phyloP scores from a whole-genome alignment of 305 asterid species.

The Ilex paraguariensis region DNA sequence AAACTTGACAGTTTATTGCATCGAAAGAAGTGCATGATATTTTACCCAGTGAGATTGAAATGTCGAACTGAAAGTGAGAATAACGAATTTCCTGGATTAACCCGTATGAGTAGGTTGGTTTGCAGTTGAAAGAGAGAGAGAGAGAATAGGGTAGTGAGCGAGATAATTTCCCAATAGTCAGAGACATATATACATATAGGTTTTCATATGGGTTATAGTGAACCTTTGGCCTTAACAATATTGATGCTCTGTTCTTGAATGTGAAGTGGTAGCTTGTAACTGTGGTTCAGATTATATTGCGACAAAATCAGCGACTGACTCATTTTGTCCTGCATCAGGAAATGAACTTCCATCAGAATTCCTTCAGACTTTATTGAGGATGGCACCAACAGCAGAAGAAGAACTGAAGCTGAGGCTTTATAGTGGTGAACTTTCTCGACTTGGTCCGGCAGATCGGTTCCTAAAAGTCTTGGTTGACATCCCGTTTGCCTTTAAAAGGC shows the following conservation, averaged over 20 bases:
- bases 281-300: conserved; percentile 7
- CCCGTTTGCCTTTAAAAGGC: conserved; percentile 86
- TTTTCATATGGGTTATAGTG: no score
- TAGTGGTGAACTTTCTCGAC: conserved; percentile 70
- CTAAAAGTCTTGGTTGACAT: conserved; percentile 74
- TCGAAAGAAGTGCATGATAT: no score
- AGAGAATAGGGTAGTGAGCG: no score
- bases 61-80: no score
- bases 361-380: conserved; percentile 62
- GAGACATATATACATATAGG: no score
- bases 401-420: conserved; percentile 81
- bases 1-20: no score
- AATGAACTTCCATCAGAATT: conserved; percentile 86
- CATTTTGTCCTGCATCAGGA: conserved; percentile 44
- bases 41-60: no score
- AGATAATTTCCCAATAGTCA: no score
- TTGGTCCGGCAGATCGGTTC: conserved; percentile 86
- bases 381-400: conserved; percentile 94
- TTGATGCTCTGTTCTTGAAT: conserved; percentile 14
- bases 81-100: no score
- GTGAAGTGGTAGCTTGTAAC: conserved; percentile 4
- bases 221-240: no score
- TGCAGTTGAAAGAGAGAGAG: no score
- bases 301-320: conserved; percentile 17
- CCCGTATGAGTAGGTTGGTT: no score